Conservation (phyloP, 2,329 filamentous ascomycete species). For the Aureobasidium leucospermi region DNA sequence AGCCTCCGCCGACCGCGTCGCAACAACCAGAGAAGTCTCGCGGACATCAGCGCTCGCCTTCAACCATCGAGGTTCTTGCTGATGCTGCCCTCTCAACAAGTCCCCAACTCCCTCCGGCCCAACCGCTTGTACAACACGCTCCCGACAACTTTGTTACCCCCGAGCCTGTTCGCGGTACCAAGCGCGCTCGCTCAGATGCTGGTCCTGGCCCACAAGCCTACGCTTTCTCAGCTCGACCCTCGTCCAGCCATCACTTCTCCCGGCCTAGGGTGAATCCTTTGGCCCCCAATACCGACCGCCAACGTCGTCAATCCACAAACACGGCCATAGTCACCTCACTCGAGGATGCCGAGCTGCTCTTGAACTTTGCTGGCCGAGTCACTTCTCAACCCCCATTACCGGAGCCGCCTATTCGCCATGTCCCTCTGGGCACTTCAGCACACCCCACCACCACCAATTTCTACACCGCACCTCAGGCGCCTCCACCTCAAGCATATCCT, state of each 20-base stretch:
- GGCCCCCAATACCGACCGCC: conserved; percentile 21
- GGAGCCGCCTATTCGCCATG: conserved; percentile 7
- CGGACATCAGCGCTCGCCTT: conserved; percentile 25
- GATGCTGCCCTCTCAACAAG: conserved; percentile 36
- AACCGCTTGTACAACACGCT: conserved; percentile 16
- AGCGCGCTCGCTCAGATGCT: conserved; percentile 54
- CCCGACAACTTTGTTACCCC: conserved; percentile 17
- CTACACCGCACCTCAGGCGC: background rate
- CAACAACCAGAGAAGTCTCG: background rate
- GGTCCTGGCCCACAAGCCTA: conserved; percentile 39
- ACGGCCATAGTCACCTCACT: conserved; percentile 26
- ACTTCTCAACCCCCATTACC: background rate
- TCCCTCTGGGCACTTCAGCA: conserved; percentile 11
- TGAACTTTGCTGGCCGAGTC: conserved; percentile 32
- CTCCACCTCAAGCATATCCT: conserved; percentile 2
- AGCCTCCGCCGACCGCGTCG: background rate
- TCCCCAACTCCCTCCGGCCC: conserved; percentile 18
- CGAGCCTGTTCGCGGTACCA: conserved; percentile 29
- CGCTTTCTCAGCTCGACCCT: conserved; percentile 34
- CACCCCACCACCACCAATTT: background rate
- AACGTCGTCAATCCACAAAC: conserved; percentile 14
- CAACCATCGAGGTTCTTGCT: conserved; percentile 38
- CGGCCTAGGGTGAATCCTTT: conserved; percentile 17
- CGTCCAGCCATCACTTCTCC: conserved; percentile 39
- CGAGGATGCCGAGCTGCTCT: conserved; percentile 40